phyloP scores from a whole-genome alignment of 2,329 filamentous ascomycete genomes.

The Stemphylium beticola region DNA sequence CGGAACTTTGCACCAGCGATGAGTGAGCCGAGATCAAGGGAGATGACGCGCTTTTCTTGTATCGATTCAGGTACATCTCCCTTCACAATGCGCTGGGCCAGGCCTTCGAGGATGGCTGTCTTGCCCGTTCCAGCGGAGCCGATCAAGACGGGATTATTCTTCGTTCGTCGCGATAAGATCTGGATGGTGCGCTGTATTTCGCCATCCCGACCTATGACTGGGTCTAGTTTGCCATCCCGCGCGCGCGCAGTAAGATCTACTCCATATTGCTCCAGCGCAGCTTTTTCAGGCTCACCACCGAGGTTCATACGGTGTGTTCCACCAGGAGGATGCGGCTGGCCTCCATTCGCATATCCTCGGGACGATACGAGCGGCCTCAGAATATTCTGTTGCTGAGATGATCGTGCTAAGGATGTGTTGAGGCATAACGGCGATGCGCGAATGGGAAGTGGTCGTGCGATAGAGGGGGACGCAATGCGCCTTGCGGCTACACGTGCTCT shows the following conservation, averaged over 20 bases:
- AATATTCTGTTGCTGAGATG: conserved; percentile 3
- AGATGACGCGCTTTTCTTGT: conserved; percentile 89
- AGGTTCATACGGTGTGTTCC: conserved; percentile 95
- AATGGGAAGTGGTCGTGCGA: conserved; percentile 19
- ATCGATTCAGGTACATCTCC: conserved; percentile 96
- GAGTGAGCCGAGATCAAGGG: conserved; percentile 85
- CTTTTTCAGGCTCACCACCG: conserved; percentile 75
- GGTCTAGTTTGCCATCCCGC: conserved; percentile 88
- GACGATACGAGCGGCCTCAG: conserved; percentile 49
- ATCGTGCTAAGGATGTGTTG: conserved; percentile 26
- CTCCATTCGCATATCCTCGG: conserved; percentile 64
- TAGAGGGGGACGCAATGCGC: conserved; percentile 36
- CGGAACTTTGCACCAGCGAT: conserved; percentile 96
- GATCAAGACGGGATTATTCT: conserved; percentile 96
- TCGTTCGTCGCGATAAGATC: conserved; percentile 87
- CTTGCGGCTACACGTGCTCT: conserved; percentile 45
- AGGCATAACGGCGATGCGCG: conserved; percentile 30
- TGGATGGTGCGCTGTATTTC: conserved; percentile 96
- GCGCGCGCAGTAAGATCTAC: conserved; percentile 87
- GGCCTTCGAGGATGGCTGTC: conserved; percentile 88
- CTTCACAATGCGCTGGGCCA: conserved; percentile 86
- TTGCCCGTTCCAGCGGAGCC: conserved; percentile 91
- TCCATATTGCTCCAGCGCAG: conserved; percentile 88
- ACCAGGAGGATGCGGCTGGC: conserved; percentile 82
- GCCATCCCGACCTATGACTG: conserved; percentile 88